Percentiles rank a stretch among this genome's conserved stretches.
These are phyloP conservation scores for Atalantia buxifolia DNA, from an alignment of 345 rosid species.

Conservation along the genomic window DNA sequence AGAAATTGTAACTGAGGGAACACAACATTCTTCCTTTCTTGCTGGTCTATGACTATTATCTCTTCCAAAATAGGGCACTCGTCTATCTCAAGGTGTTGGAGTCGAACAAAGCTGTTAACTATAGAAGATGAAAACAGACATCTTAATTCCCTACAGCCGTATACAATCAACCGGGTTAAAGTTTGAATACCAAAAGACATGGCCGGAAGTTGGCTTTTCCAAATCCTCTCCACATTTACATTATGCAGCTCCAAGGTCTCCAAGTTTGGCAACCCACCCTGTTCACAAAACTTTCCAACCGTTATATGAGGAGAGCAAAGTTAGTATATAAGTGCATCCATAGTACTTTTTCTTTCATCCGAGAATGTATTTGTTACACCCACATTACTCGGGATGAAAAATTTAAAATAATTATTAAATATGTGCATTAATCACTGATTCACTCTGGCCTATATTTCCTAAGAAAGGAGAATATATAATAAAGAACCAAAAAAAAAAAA, in stretches of 20 bases:
- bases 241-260: neutral
- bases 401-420: no score
- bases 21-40: neutral
- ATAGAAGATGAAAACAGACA: neutral
- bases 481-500: no score
- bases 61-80: neutral
- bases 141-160: neutral
- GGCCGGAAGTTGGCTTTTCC: neutral
- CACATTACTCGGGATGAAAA: no score
- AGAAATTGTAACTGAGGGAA: slow-evolving; percentile 2
- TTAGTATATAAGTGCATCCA: no score
- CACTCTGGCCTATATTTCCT: no score
- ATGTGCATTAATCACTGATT: no score
- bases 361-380: no score
- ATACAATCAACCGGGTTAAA: neutral
- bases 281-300: neutral
- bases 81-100: neutral
- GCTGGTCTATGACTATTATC: neutral
- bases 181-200: neutral
- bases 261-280: slow-evolving; percentile 20
- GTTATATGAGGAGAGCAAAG: no score
- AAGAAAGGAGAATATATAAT: no score
- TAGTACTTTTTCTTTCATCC: no score
- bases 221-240: neutral
- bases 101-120: neutral